These are phyloP conservation scores for Microsporum audouinii DNA, from an alignment of 2,329 filamentous ascomycete species.

Conservation along the genomic window DNA sequence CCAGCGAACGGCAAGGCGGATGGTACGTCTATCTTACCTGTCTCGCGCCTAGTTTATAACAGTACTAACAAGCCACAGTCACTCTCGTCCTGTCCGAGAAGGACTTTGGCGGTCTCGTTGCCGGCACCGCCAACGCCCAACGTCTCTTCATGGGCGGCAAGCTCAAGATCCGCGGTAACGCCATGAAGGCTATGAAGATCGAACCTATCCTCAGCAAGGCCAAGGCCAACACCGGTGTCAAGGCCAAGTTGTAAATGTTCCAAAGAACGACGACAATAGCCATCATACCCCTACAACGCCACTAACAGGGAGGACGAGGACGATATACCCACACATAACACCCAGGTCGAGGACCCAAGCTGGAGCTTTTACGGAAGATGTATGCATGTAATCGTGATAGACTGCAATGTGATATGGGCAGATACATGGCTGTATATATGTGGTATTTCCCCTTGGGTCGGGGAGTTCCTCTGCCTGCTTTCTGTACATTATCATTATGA, in stretches of 20 bases:
- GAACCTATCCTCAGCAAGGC: slow-evolving; percentile 86
- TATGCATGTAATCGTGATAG: background rate
- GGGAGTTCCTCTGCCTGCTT: background rate
- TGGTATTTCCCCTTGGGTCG: background rate
- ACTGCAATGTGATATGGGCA: background rate
- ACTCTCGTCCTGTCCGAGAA: slow-evolving; percentile 74
- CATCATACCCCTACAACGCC: background rate
- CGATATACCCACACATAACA: background rate
- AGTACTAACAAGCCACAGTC: slow-evolving; percentile 42
- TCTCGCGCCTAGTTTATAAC: background rate
- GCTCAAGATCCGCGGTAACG: slow-evolving; percentile 93
- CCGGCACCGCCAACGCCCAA: slow-evolving; percentile 87
- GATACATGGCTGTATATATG: background rate
- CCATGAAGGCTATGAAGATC: slow-evolving; percentile 97
- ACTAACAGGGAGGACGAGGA: background rate
- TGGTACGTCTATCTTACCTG: slow-evolving; percentile 40
- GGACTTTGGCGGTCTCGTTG: slow-evolving; percentile 73
- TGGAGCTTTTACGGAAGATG: background rate
- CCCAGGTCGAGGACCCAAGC: background rate
- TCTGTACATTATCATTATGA: background rate
- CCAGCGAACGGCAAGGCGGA: slow-evolving; percentile 65
- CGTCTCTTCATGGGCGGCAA: slow-evolving; percentile 96
- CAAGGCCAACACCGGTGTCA: slow-evolving; percentile 43
- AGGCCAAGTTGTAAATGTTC: slow-evolving; percentile 61
- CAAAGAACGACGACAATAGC: background rate